Percentiles rank a stretch among this genome's conserved stretches.
Evolutionary conservation across 139 green algal genomes (phyloP).

Genomic region (Volvox reticuliferus): DNA sequence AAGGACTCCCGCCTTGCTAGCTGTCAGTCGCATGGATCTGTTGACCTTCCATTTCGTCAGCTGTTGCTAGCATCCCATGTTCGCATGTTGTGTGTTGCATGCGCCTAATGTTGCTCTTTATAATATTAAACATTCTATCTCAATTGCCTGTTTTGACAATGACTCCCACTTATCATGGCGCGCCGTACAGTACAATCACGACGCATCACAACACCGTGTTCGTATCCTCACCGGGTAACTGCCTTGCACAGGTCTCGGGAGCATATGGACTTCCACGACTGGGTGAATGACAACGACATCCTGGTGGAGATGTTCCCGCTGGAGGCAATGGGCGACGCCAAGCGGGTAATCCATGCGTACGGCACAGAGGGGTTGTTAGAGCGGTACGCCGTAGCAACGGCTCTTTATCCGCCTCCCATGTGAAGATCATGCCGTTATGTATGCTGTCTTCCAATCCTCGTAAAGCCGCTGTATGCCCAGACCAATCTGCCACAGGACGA

Average conservation of each 20-base stretch:
- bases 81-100: neutral
- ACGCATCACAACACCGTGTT: no score
- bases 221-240: neutral
- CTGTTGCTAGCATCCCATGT: neutral
- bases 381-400: neutral
- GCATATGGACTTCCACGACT: neutral
- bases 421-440: no score
- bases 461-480: no score
- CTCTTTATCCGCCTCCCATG: no score
- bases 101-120: neutral
- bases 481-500: no score
- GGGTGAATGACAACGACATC: conserved; percentile 14
- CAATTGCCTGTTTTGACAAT: neutral
- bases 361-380: neutral
- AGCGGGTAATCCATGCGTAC: neutral
- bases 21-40: neutral
- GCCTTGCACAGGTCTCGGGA: neutral
- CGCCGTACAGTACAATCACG: neutral
- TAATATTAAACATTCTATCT: neutral
- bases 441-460: no score
- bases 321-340: neutral
- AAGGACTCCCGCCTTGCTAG: neutral
- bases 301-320: neutral
- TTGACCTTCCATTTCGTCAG: neutral
- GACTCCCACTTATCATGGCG: neutral